Conservation (phyloP, 495 filamentous ascomycete genomes). For the Penicillium lagena region DNA sequence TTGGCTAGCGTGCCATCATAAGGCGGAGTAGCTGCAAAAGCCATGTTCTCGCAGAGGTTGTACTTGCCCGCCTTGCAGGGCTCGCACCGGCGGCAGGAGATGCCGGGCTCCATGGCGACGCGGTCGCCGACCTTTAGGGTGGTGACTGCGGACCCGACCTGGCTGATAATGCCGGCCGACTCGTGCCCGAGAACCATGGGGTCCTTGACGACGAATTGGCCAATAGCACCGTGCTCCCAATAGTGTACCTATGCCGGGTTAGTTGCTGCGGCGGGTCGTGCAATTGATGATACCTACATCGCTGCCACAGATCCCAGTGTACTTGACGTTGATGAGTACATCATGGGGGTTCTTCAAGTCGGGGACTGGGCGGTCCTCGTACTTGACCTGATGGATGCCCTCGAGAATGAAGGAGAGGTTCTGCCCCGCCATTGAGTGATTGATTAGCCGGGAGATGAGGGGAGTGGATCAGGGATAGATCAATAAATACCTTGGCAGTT, state of each 20-base stretch:
- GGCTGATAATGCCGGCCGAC: conserved; percentile 67
- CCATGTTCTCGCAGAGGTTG: conserved; percentile 47
- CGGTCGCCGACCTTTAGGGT: conserved; percentile 38
- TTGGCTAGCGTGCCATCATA: conserved; percentile 50
- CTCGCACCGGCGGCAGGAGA: conserved; percentile 45
- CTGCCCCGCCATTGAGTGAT: conserved; percentile 28
- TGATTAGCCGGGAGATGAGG: too few relatives aligned
- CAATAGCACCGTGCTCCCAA: conserved; percentile 79
- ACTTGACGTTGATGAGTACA: conserved; percentile 75
- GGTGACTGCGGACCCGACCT: conserved; percentile 52
- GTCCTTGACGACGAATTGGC: conserved; percentile 69
- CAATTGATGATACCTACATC: conserved; percentile 49
- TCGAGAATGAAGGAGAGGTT: conserved; percentile 86
- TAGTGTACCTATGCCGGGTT: conserved; percentile 59
- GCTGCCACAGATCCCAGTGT: conserved; percentile 86
- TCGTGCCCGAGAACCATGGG: conserved; percentile 96
- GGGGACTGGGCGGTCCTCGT: conserved; percentile 71
- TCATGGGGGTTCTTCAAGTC: conserved; percentile 59
- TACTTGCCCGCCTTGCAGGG: conserved; percentile 48
- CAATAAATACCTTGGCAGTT: conserved; percentile 1
- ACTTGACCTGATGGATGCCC: conserved; percentile 62
- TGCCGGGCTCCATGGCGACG: conserved; percentile 50
- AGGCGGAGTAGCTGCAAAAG: conserved; percentile 48
- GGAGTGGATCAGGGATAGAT: too few relatives aligned
- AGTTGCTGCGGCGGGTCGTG: too few relatives aligned